phyloP scores from a whole-genome alignment of 768 basidiomycete species.

The Suillus subluteus region DNA sequence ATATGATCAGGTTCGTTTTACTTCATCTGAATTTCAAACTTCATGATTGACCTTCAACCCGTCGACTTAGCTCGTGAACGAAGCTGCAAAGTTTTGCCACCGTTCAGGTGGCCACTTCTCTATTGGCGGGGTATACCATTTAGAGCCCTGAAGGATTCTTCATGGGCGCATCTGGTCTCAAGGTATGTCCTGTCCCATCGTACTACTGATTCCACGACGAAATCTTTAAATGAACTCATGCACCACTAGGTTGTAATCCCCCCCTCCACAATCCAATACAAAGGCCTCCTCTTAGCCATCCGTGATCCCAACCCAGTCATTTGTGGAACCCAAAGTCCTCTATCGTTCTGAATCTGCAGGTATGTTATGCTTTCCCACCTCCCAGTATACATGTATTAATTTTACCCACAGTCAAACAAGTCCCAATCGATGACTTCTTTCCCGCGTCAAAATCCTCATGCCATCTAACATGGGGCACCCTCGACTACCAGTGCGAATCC shows the following conservation, averaged over 20 bases:
- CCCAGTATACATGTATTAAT: conserved; percentile 5
- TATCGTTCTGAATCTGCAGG: conserved; percentile 92
- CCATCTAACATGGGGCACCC: conserved; percentile 88
- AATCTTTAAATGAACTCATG: conserved; percentile 39
- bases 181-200: conserved; percentile 47
- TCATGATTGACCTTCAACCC: background rate
- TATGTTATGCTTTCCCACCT: conserved; percentile 26
- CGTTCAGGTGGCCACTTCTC: conserved; percentile 85
- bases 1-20: conserved; percentile 71
- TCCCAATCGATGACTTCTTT: conserved; percentile 89
- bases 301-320: conserved; percentile 89
- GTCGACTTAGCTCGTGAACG: conserved; percentile 80
- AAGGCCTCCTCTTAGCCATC: conserved; percentile 84
- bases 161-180: conserved; percentile 86
- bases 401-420: conserved; percentile 73
- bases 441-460: conserved; percentile 78
- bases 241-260: too few species aligned
- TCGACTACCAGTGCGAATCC: conserved; percentile 85
- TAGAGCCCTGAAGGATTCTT: conserved; percentile 97
- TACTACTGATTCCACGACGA: background rate
- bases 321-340: conserved; percentile 94
- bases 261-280: too few species aligned
- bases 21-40: conserved; percentile 4
- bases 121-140: conserved; percentile 86
- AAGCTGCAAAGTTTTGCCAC: conserved; percentile 92